Base-by-base conservation (phyloP, 331 rosid genomes). In the Quercus lobata region DNA sequence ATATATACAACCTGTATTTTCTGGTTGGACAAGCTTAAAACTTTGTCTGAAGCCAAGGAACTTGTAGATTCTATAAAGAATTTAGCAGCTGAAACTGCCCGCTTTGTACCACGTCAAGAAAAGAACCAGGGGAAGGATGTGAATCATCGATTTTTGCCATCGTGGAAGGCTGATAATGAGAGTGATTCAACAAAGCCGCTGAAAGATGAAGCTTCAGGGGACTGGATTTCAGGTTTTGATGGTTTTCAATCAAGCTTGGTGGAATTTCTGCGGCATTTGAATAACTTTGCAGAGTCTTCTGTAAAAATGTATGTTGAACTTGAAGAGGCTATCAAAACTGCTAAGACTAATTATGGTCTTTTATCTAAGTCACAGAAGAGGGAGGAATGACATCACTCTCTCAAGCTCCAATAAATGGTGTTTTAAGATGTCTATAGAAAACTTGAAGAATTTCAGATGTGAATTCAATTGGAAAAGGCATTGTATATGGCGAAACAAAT, bases 41-140 rank as follows among this genome's bases (percentile, higher is more conserved):
- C 1, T 0, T 76, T 90, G 68, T 41, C 46, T 8, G 93, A 87
- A 7, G 61, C 68, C 29, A 77, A 82, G 69, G 85, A 76, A 74
- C 82, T 86, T 30, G 80, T 27, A 19, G 85, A 84, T 69, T 68
- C 90, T n/a, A 76, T 78, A 58, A 89, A 96, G 81, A 85, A 63
- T 54, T 89, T 96, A 81, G 97, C 90, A 5, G 72, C 84, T 19
- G 92, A 89, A 70, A 90, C 94, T 44, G 87, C 79, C 29, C 75
- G 76, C 4, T 86, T 96, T 79, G 84, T 88, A 81, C 97, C 98
- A 54, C 89, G 32, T 62, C 94, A 90, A 79, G 97, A 92, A 75
- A 96, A 86, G 86, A 90, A 81, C 74, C 90, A 85, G 5, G 86
- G 82, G 71, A 89, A 88, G 82, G 90, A 75, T 74, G 72, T 78